Base-by-base conservation (phyloP, 768 basidiomycete species). In the Serendipita indica region DNA sequence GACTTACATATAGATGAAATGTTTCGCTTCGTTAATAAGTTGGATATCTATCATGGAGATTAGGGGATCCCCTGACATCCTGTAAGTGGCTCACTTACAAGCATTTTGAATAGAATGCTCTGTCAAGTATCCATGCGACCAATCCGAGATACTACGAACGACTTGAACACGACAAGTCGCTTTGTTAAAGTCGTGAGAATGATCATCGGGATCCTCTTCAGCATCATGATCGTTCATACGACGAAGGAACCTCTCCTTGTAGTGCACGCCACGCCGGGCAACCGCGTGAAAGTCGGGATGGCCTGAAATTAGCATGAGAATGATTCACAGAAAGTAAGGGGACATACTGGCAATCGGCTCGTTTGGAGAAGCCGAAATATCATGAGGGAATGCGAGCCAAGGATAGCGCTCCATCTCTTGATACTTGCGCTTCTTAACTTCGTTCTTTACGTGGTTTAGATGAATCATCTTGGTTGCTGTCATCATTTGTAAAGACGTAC, bases 21-120 rank as follows among this genome's bases (percentile, higher is more conserved):
- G 88, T 62, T 81, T 81, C 0, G 91, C 79, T 66, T 94, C 86
- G 18, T 75, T 69, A 66, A 99, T 99, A 62, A 94, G 63, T 64
- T 88, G 74, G 41, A 80, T 76, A 67, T 92, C 89, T 86, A 64
- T n/a, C n/a, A 46, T 12, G 33, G 30, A 37, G 10, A 22, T 43
- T 28, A 28, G 28, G 43, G 34, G 33, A 1, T n/a, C 13, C 12
- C 30, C 34, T 2, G 5, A 28, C 22, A 13, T 7, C 16, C 20
- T 49, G 3, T 30, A 52, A 4, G 22, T 2, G 16, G 7, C 25
- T 13, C 2, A 79, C 85, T 68, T 65, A 89, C 88, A 91, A 46
- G 94, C 93, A 64, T 90, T 86, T 71, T 96, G 93, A 61, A 98
- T 90, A 69, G 88, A 91, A 60, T 81, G 79, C 69, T 97, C 94